Evolutionary conservation across 2,329 filamentous ascomycete species (phyloP), one percentile per base, ranked within the genome.

Genomic region (Fusarium penzigii): DNA sequence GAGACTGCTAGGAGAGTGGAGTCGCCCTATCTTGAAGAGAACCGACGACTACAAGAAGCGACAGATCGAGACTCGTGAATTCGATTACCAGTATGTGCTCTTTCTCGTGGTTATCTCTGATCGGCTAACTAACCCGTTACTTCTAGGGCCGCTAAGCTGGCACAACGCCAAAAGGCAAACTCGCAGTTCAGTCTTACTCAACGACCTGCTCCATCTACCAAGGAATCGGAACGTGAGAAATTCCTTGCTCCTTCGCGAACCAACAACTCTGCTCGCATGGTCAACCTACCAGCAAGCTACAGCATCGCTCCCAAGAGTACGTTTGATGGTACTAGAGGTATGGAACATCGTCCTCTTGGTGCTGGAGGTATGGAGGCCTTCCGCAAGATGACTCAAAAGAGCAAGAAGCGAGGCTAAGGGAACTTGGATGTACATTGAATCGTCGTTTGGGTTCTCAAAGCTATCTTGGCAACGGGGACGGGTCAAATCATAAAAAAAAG

Each of bases 31-130:
- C 58, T 80, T 99, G 48, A 93, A 95, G 76, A 87, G 92, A 62
- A 96, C 90, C 55, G 92, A 96, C 65, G 92, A 97, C 71, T 97
- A 95, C 77, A 92, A 91, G 75, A 94, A 96, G 78, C 86, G 89
- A 17, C 81, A 82, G 56, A 76, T 87, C 40, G 78, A 85, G 65
- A 85, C 82, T 14, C 81, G 81, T 53, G 83, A 86, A 48, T 86
- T 83, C 58, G 84, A 87, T 66, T 80, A 84, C 62, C 74, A 80
- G 84, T 86, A 78, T 52, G 81, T 78, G 44, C 43, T 16, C 17
- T 16, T 16, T 12, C 36, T 39, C 17, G 3, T 42, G 1, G 9
- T 11, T 6, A 1, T 5, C 5, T 17, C 16, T 17, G 3, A 8
- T 9, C 34, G 1, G 12, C 34, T 4, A 52, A 44, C 61, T 66